Base-by-base conservation (phyloP, 1,284 basidiomycete species). In the Chondrostereum purpureum region DNA sequence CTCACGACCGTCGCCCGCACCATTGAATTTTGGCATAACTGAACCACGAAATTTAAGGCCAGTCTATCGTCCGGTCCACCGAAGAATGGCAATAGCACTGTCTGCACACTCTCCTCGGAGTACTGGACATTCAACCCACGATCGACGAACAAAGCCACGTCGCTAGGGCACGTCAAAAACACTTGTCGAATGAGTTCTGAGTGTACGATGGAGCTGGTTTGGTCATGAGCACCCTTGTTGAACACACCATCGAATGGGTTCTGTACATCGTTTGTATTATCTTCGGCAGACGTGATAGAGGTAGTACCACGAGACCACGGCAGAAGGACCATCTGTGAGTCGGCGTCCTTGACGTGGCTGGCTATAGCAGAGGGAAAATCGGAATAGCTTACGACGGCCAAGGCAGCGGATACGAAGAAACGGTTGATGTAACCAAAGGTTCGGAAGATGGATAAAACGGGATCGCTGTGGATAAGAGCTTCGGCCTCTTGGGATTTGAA, bases 21-120 rank as follows among this genome's bases (percentile, higher is more conserved):
- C 17, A 62, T 61, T 0, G 76, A 60, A 54, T 85, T 83, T 34
- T 68, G 60, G 55, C 88, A 91, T 11, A 94, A 71, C 63, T 93
- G 90, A 10, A 88, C 77, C 6, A 89, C 73, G 55, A 94, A 80
- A 27, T 76, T 67, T 18, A 96, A 68, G 0, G 91, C 89, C 6
- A 90, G 74, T 2, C 93, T 79, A 58, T 96, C 93, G 62, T 97
- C 93, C 0, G 90, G 84, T 0, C 93, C 93, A 42, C 92, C 93
- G 60, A 92, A 87, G 76, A 95, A 0, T 89, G 87, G 31, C 95
- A 62, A 67, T 93, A 84, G 43, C 93, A 63, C 54, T 89, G 88
- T 53, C 83, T 58, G 52, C 22, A 48, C 56, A 40, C 45, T 54
- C 40, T 45, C 46, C 20, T 54, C 61, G 23, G 54, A 23, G 11